Evolutionary conservation across 176 grass and related monocot genomes (phyloP).

Genomic region (Musa acuminata): DNA sequence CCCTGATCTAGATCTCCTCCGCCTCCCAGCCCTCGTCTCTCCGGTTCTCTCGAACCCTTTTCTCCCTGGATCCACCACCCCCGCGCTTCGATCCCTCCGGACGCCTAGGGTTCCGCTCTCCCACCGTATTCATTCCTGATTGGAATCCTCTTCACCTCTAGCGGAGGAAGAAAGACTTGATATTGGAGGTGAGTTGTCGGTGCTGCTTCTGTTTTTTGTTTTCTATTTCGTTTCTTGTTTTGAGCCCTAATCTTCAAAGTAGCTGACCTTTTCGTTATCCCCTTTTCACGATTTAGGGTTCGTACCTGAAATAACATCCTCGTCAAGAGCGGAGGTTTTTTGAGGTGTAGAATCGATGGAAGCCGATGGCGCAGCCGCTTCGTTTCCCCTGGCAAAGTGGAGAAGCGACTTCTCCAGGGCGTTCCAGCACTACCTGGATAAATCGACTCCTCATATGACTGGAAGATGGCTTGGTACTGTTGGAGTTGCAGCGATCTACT

Average conservation of each 20-base stretch:
- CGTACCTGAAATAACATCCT: background rate
- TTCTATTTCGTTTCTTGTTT: background rate
- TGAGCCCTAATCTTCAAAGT: background rate
- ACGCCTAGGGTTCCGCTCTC: background rate
- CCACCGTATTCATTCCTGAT: background rate
- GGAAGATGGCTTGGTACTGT: constrained; percentile 57
- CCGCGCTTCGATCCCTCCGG: background rate
- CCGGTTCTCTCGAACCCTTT: background rate
- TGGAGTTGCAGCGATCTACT: constrained; percentile 45
- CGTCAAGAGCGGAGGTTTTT: background rate
- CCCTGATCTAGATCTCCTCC: background rate
- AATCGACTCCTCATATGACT: constrained; percentile 57
- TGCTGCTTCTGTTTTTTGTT: background rate
- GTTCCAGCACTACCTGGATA: constrained; percentile 89
- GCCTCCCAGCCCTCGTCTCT: background rate
- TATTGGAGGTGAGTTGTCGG: background rate
- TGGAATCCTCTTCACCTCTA: too few species aligned
- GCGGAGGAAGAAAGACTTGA: background rate
- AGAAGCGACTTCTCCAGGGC: constrained; percentile 46
- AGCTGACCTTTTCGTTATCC: background rate
- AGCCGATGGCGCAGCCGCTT: constrained; percentile 9
- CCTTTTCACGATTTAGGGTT: background rate
- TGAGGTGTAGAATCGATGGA: background rate
- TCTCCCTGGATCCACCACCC: background rate
- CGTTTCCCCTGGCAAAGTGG: constrained; percentile 36